Evolutionary conservation across 116 monocot species (phyloP).

Genomic region (Papilionanthe hybrid): DNA sequence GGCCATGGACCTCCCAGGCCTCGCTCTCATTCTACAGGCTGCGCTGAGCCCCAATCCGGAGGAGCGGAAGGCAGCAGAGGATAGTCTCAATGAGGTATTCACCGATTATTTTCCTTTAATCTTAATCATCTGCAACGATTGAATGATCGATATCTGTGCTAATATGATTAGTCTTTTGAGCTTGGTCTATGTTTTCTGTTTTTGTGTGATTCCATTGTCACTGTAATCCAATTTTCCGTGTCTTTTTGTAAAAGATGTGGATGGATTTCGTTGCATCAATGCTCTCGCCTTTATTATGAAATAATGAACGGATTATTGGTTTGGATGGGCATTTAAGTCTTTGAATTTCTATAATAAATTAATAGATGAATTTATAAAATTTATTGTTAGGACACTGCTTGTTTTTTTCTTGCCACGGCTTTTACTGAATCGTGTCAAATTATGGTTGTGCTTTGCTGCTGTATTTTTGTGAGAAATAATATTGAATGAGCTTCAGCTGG

Average conservation of each 20-base stretch:
- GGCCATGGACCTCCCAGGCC: background rate
- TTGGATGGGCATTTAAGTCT: background rate
- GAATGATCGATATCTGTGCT: too few relatives aligned
- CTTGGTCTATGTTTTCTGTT: background rate
- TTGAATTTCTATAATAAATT: background rate
- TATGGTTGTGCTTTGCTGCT: background rate
- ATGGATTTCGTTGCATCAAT: background rate
- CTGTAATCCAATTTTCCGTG: background rate
- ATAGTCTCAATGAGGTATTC: conserved; percentile 73
- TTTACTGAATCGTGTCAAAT: background rate
- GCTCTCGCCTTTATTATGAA: background rate
- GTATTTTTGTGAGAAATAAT: background rate
- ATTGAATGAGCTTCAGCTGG: background rate
- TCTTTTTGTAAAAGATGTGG: background rate
- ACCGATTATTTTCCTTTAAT: background rate
- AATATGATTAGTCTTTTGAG: too few relatives aligned
- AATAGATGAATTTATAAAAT: background rate
- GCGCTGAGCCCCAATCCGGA: conserved; percentile 69
- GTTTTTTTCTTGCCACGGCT: background rate
- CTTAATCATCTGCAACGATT: background rate
- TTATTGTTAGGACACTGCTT: background rate
- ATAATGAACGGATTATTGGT: background rate
- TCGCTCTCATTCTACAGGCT: conserved; percentile 54
- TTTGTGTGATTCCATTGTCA: background rate
- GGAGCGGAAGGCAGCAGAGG: conserved; percentile 83